Percentiles rank a stretch among this genome's conserved stretches.
phyloP scores from a whole-genome alignment of 2,329 filamentous ascomycete species.

The Juglanconis juglandina region DNA sequence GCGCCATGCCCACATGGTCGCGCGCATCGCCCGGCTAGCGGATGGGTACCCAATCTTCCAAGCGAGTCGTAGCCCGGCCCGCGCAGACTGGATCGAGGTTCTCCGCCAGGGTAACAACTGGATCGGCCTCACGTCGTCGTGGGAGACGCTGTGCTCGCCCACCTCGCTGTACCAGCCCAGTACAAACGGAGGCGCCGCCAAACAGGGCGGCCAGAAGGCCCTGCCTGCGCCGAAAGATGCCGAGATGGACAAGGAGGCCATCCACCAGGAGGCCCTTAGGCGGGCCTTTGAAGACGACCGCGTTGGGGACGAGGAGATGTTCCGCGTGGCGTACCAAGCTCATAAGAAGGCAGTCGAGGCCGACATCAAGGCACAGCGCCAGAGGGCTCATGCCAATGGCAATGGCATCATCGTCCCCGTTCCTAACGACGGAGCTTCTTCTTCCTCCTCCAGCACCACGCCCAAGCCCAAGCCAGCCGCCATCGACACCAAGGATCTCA shows the following conservation, averaged over 20 bases:
- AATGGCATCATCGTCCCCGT: constrained; percentile 8
- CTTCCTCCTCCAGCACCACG: neutral
- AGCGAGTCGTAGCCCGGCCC: constrained; percentile 65
- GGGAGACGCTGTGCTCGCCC: constrained; percentile 69
- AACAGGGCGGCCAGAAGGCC: constrained; percentile 31
- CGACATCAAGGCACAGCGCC: constrained; percentile 34
- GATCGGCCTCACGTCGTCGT: constrained; percentile 61
- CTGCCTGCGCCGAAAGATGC: constrained; percentile 21
- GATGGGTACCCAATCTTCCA: constrained; percentile 82
- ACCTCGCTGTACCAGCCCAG: constrained; percentile 40
- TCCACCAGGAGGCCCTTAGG: constrained; percentile 63
- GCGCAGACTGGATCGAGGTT: constrained; percentile 78
- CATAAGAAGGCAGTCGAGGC: constrained; percentile 57
- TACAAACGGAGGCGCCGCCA: neutral
- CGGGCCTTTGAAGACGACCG: constrained; percentile 66
- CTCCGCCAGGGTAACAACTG: constrained; percentile 65
- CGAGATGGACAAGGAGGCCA: constrained; percentile 38
- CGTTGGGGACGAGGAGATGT: constrained; percentile 63
- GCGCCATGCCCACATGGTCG: constrained; percentile 78
- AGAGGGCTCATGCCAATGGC: constrained; percentile 17
- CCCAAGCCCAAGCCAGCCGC: neutral
- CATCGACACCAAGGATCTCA: neutral
- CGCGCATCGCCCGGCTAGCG: constrained; percentile 67
- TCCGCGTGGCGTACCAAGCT: constrained; percentile 60
- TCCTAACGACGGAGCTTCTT: neutral